Conservation (phyloP, 2,329 filamentous ascomycete species). For the Xylariaceae sp. region DNA sequence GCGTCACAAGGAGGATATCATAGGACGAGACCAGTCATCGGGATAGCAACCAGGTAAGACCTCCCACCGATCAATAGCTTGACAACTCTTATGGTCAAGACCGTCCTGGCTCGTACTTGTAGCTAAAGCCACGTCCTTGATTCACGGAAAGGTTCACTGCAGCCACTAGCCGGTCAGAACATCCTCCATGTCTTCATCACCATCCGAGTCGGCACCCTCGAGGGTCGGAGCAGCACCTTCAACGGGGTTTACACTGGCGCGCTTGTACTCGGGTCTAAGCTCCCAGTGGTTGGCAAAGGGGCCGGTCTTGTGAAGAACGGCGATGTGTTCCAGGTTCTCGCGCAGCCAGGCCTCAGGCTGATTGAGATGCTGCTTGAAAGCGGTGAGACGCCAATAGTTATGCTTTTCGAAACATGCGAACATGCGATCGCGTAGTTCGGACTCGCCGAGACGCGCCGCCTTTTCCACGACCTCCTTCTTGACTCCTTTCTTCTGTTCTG, state of each 20-base stretch:
- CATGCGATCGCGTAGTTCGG: conserved; percentile 82
- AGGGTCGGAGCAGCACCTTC: conserved; percentile 49
- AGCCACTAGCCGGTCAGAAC: conserved; percentile 42
- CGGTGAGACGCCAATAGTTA: conserved; percentile 92
- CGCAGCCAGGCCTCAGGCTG: conserved; percentile 95
- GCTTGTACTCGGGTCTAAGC: conserved; percentile 67
- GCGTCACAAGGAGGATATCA: neutral
- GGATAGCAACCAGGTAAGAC: neutral
- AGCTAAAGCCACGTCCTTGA: neutral
- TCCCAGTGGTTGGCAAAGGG: conserved; percentile 84
- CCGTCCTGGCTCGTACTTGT: neutral
- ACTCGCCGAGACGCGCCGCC: conserved; percentile 82
- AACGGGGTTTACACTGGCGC: conserved; percentile 49
- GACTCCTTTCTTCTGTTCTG: conserved; percentile 55
- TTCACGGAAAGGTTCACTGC: conserved; percentile 9
- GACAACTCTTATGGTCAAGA: neutral
- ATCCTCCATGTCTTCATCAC: conserved; percentile 73
- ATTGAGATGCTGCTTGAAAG: conserved; percentile 70
- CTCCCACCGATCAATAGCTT: neutral
- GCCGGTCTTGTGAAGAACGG: conserved; percentile 77
- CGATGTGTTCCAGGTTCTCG: conserved; percentile 78
- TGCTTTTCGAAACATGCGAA: conserved; percentile 81
- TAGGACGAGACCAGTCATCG: neutral
- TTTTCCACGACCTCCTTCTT: conserved; percentile 58
- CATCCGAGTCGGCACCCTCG: conserved; percentile 55